Base-by-base conservation (phyloP, 176 grass and related monocot genomes). In the Eragrostis curvula region DNA sequence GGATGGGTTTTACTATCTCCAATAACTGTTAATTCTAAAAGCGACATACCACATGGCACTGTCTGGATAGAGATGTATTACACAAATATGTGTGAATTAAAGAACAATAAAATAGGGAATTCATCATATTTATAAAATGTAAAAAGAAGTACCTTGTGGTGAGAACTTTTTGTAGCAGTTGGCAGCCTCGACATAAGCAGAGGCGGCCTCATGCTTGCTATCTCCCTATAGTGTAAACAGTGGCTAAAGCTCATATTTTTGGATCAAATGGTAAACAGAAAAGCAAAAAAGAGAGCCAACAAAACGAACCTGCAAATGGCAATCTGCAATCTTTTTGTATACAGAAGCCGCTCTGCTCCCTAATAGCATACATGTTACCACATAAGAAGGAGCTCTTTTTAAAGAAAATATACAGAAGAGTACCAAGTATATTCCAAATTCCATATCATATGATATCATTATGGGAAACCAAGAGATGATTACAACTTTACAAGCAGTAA, bases 151-250 rank as follows among this genome's bases (percentile, higher is more conserved):
- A 91, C 91, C 94, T 86, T 85, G 78, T 83, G 81, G 63, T 24
- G 91, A 97, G 56, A 93, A 89, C 71, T 91, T 97, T 77, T 93
- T 97, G 79, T 93, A 93, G 75, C 91, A 97, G 70, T 97, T 97
- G 79, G 90, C 86, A 55, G 91, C 94, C 32, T 36, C 80, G 8
- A 93, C 86, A 77, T 89, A 93, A 79, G 91, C 84, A 53, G 86
- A 87, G 24, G 94, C 94, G 77, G 88, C 91, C 74, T 97, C 94
- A 81, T 93, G 91, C 81, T 93, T 93, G 78, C 81, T 91, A 62
- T 91, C 91, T 29, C 83, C 87, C 91, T 97, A 86, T 68, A 73
- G 18, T 52, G 52, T 20, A 73, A 51, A 73, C 70, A 51, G 30
- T 32, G 30, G 27, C 27, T 39, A 53, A 39, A 3, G 13, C 36